Conservation (phyloP, 257 asterid genomes). For the Jasminum sambac region DNA sequence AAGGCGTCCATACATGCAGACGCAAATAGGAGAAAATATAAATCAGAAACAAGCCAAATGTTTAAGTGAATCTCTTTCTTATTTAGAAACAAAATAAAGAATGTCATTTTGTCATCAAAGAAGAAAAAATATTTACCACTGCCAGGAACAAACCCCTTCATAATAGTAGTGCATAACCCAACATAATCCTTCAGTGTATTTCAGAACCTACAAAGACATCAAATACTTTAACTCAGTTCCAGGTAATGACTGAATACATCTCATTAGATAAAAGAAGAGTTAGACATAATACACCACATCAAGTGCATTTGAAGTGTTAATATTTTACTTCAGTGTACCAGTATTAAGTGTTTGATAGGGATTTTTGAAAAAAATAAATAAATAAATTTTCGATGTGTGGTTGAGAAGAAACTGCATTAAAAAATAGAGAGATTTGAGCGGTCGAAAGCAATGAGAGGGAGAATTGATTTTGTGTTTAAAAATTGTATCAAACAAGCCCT, state of each 20-base stretch:
- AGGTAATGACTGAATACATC: not conserved
- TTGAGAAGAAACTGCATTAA: no score
- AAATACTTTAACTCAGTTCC: constrained; percentile 1
- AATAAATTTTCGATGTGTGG: no score
- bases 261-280: not conserved
- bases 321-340: not conserved
- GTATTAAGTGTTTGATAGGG: not conserved
- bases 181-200: constrained; percentile 90
- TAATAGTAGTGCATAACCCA: constrained; percentile 99
- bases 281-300: not conserved
- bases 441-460: no score
- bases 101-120: constrained; percentile 1
- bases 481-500: no score
- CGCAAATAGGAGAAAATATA: not conserved
- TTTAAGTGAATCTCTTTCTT: not conserved
- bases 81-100: constrained; percentile 13
- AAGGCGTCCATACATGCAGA: not conserved
- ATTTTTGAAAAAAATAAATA: no score
- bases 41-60: not conserved
- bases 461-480: no score
- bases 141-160: constrained; percentile 99
- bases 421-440: no score
- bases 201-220: constrained; percentile 58
- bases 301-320: not conserved
- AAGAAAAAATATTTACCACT: constrained; percentile 55